A percentile compares a stretch with the other conserved stretches of the same genome.
These are phyloP conservation scores for Cicer cuneatum DNA, from an alignment of 306 rosid species.

Conservation along the genomic window DNA sequence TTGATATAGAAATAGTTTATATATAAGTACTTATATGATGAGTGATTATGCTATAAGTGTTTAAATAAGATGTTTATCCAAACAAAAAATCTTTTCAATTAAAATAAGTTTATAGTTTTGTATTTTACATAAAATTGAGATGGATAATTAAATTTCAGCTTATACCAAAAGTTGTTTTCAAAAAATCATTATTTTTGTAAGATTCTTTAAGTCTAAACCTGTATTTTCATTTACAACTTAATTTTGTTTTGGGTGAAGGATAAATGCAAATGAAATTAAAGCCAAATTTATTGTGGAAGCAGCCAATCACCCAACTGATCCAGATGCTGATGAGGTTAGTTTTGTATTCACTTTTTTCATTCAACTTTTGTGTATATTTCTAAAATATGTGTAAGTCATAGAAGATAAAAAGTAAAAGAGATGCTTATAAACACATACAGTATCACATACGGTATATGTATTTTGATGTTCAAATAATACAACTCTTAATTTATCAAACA, in stretches of 20 bases:
- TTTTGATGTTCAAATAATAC: too few species aligned
- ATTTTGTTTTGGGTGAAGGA: constrained; percentile 55
- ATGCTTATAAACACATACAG: too few species aligned
- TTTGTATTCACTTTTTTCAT: background rate
- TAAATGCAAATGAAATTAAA: constrained; percentile 77
- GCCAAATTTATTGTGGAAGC: constrained; percentile 93
- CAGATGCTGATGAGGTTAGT: constrained; percentile 90
- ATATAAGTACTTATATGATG: too few species aligned
- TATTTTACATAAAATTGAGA: background rate
- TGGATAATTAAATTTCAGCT: background rate
- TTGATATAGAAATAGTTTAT: too few species aligned
- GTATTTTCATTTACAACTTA: background rate
- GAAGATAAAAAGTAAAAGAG: too few species aligned
- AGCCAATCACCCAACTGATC: constrained; percentile 97
- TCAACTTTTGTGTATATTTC: too few species aligned
- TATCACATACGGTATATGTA: too few species aligned
- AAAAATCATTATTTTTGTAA: too few species aligned
- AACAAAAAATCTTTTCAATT: background rate
- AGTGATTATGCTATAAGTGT: too few species aligned
- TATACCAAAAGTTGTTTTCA: too few species aligned
- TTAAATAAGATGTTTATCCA: too few species aligned
- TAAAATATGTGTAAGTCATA: too few species aligned
- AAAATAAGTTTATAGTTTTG: background rate
- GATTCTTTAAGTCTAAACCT: background rate
- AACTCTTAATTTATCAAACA: background rate